Conservation (phyloP, 2,329 filamentous ascomycete species). For the Verticillium dahliae region DNA sequence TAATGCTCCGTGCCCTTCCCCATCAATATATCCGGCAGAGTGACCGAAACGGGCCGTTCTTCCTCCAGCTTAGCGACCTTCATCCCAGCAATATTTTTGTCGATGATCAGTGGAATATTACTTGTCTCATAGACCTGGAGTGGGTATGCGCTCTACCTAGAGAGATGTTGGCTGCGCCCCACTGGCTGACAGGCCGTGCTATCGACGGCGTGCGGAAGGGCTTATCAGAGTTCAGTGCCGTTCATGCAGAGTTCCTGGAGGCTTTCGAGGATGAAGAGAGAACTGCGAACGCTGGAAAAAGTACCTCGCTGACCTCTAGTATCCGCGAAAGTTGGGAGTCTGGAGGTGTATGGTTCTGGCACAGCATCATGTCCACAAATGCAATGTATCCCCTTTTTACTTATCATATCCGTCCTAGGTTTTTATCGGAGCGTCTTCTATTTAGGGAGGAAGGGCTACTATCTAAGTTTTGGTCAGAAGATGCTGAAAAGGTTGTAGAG, state of each 20-base stretch:
- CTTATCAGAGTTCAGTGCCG: background rate
- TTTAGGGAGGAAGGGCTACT: no score
- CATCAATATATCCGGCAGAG: conserved; percentile 14
- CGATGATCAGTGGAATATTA: conserved; percentile 25
- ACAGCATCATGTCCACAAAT: background rate
- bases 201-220: background rate
- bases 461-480: background rate
- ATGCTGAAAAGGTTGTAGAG: background rate
- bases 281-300: background rate
- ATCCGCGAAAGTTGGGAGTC: background rate
- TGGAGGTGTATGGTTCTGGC: background rate
- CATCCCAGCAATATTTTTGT: conserved; percentile 32
- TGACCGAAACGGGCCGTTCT: conserved; percentile 23
- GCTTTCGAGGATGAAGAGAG: conserved; percentile 4
- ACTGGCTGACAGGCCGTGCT: conserved; percentile 18
- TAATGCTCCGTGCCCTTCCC: conserved; percentile 18
- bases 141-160: conserved; percentile 21
- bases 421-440: background rate
- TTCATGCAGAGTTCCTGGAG: conserved; percentile 4
- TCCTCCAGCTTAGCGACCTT: conserved; percentile 27
- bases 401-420: background rate
- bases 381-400: background rate
- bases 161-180: conserved; percentile 21
- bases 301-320: background rate
- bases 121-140: conserved; percentile 24